Percentiles rank a stretch among this genome's conserved stretches.
phyloP scores from a whole-genome alignment of 2,329 filamentous ascomycete genomes.

The Aspergillus viridinutans region DNA sequence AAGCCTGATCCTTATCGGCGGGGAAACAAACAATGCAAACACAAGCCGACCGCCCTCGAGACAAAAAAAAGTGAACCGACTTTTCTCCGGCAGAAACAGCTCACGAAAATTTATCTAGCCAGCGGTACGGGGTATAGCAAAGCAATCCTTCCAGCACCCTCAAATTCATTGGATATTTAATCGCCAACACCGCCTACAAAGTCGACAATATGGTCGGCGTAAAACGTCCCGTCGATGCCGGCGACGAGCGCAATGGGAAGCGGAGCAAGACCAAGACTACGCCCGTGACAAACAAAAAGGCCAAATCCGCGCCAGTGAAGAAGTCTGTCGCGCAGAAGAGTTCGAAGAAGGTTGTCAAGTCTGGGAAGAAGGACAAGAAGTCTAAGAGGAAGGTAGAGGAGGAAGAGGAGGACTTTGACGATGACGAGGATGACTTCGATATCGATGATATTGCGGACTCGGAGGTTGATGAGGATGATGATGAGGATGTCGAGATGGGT shows the following conservation, averaged over 20 bases:
- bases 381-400: constrained; percentile 34
- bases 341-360: constrained; percentile 28
- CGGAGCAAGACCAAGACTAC: constrained; percentile 32
- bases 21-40: constrained; percentile 15
- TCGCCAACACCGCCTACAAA: not conserved
- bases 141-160: not conserved
- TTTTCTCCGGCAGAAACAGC: constrained; percentile 6
- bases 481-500: constrained; percentile 47
- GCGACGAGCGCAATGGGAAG: constrained; percentile 39
- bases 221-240: constrained; percentile 37
- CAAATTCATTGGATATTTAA: not conserved
- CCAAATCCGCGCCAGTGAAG: constrained; percentile 26
- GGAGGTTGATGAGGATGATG: constrained; percentile 44
- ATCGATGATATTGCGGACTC: constrained; percentile 49
- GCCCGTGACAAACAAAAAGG: constrained; percentile 21
- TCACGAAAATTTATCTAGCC: constrained; percentile 8
- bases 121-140: constrained; percentile 2
- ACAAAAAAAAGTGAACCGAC: constrained; percentile 18
- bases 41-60: constrained; percentile 11
- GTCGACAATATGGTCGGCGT: constrained; percentile 35
- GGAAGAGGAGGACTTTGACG: constrained; percentile 45
- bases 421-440: constrained; percentile 52
- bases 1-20: constrained; percentile 4
- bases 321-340: constrained; percentile 16
- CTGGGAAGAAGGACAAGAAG: constrained; percentile 32